Conservation (phyloP, 768 basidiomycete genomes). For the Lactarius hatsudake region DNA sequence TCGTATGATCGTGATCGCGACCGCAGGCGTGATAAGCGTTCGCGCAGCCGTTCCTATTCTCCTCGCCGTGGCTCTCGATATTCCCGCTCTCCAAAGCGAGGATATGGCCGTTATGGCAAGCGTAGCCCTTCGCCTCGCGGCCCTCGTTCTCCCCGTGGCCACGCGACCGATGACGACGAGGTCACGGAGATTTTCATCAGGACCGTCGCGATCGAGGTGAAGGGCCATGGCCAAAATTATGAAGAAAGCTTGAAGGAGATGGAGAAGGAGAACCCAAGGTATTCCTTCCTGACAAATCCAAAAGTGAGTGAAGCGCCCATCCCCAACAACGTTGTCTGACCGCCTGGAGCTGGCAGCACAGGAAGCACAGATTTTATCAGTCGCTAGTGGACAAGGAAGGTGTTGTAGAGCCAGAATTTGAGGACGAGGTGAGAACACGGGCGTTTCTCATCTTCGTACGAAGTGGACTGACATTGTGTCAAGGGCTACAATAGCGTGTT, state of each 20-base stretch:
- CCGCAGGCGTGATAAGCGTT: constrained; percentile 34
- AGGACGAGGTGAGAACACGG: constrained; percentile 59
- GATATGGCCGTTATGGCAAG: constrained; percentile 33
- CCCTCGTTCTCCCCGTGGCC: constrained; percentile 37
- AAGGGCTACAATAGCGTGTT: constrained; percentile 87
- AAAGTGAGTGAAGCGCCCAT: constrained; percentile 32
- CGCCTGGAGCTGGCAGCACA: constrained; percentile 47
- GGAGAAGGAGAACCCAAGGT: constrained; percentile 81
- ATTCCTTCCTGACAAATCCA: constrained; percentile 58
- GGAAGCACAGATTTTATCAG: constrained; percentile 66
- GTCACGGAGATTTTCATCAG: constrained; percentile 85
- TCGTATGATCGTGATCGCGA: constrained; percentile 34
- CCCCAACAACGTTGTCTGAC: background rate
- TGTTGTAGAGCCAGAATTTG: constrained; percentile 63
- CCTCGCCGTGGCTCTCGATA: constrained; percentile 40
- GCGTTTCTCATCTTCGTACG: background rate
- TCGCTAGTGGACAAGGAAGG: constrained; percentile 61
- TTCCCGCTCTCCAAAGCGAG: constrained; percentile 41
- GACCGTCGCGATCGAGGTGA: constrained; percentile 82
- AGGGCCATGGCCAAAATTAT: constrained; percentile 74
- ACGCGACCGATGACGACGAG: constrained; percentile 53
- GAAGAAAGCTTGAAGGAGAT: constrained; percentile 70
- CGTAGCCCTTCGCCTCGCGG: constrained; percentile 48
- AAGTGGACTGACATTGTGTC: constrained; percentile 4
- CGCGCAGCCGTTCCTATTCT: constrained; percentile 39